These are phyloP conservation scores for Friedmanniomyces simplex DNA, from an alignment of 495 filamentous ascomycete species.

Conservation along the genomic window DNA sequence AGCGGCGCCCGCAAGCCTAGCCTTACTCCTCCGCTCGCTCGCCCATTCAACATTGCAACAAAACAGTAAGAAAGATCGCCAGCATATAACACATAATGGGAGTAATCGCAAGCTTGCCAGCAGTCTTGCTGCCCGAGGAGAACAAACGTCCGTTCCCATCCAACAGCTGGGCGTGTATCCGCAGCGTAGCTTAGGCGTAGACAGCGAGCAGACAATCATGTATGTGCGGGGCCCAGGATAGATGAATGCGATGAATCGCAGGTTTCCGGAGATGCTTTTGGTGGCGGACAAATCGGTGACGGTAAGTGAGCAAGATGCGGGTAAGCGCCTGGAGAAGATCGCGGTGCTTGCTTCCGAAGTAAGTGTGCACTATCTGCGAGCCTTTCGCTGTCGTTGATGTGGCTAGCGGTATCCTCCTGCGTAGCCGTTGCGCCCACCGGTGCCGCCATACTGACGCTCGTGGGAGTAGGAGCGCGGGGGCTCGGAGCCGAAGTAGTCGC, in stretches of 20 bases:
- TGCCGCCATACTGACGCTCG: slow-evolving; percentile 16
- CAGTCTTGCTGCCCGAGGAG: slow-evolving; percentile 6
- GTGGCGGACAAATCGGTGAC: not conserved
- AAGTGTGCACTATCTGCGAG: not conserved
- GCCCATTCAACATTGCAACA: slow-evolving; percentile 4
- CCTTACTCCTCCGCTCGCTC: not conserved
- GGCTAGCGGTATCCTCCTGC: slow-evolving; percentile 12
- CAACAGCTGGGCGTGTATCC: slow-evolving; percentile 4
- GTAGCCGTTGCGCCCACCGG: slow-evolving; percentile 5
- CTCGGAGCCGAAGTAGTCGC: slow-evolving; percentile 21
- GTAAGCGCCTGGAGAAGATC: not conserved
- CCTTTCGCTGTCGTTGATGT: not conserved
- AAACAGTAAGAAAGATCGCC: slow-evolving; percentile 12
- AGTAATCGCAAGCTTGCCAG: slow-evolving; percentile 7
- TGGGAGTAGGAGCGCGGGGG: slow-evolving; percentile 6
- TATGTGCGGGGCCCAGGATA: not conserved
- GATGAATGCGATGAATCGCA: not conserved
- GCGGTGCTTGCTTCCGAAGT: not conserved
- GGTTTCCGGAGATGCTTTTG: not conserved
- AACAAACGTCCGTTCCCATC: slow-evolving; percentile 5
- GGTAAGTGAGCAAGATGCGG: not conserved
- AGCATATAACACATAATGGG: slow-evolving; percentile 10
- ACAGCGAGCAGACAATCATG: slow-evolving; percentile 5
- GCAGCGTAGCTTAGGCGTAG: slow-evolving; percentile 12
- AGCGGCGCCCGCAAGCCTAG: not conserved